Percentiles rank a stretch among this genome's conserved stretches.
Evolutionary conservation across 2,329 filamentous ascomycete species (phyloP).

Genomic region (Sarocladium brachiariae): DNA sequence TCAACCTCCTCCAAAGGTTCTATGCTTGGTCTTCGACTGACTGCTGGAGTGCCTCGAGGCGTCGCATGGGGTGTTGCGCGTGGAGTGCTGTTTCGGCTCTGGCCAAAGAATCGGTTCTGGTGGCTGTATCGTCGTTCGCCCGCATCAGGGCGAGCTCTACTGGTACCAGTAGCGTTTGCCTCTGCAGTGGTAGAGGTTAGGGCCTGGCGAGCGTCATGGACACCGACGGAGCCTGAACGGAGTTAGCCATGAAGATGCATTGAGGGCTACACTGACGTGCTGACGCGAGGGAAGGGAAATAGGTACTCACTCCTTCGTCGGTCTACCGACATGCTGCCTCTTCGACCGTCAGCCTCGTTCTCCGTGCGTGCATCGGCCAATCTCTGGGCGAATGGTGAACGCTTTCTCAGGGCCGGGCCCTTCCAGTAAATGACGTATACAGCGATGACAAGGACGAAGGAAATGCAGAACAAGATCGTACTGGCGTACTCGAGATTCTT

Average conservation of each 20-base stretch:
- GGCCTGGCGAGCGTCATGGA: constrained; percentile 1
- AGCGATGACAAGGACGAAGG: constrained; percentile 52
- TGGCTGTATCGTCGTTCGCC: constrained; percentile 28
- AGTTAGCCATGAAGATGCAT: too few species aligned
- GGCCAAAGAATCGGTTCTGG: constrained; percentile 34
- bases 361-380: constrained; percentile 39
- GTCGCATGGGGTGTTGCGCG: constrained; percentile 29
- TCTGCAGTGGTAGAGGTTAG: background rate
- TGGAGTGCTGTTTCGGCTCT: constrained; percentile 31
- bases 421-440: constrained; percentile 63
- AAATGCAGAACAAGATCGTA: constrained; percentile 58
- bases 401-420: constrained; percentile 51
- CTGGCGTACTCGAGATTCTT: constrained; percentile 52
- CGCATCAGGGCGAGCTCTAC: constrained; percentile 13
- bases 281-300: too few species aligned
- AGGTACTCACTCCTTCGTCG: constrained; percentile 22
- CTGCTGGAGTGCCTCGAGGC: constrained; percentile 29
- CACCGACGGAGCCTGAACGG: constrained; percentile 18
- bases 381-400: constrained; percentile 59
- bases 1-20: constrained; percentile 7
- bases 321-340: constrained; percentile 21
- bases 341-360: constrained; percentile 21
- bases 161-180: background rate
- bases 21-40: constrained; percentile 25
- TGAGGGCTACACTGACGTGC: too few species aligned